Conservation (phyloP, 1,139 yeast species). For the Pneumocystis wakefieldiae region DNA sequence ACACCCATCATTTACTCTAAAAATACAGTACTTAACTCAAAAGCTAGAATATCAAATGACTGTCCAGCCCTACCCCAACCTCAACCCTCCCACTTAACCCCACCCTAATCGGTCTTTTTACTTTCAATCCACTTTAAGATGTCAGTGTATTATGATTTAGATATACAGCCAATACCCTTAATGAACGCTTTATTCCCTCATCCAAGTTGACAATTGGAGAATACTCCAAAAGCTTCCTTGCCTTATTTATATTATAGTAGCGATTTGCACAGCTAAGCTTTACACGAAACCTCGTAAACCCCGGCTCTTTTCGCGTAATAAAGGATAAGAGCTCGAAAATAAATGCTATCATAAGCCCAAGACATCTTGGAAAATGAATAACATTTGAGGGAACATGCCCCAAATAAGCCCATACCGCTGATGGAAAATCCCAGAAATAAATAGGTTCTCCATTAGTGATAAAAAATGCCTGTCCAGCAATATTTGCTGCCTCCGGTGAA, state of each 20-base stretch:
- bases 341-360: slow-evolving; percentile 71
- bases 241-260: slow-evolving; percentile 83
- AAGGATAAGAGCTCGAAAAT: slow-evolving; percentile 44
- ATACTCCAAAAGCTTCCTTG: slow-evolving; percentile 63
- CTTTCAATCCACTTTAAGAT: slow-evolving; percentile 29
- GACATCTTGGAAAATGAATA: slow-evolving; percentile 52
- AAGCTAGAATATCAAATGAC: too few species aligned
- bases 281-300: slow-evolving; percentile 92
- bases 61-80: too few species aligned
- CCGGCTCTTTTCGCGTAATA: slow-evolving; percentile 61
- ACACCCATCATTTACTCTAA: too few species aligned
- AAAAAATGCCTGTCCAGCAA: slow-evolving; percentile 79
- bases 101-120: neutral
- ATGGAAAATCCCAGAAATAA: slow-evolving; percentile 92
- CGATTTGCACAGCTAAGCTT: slow-evolving; percentile 87
- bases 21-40: neutral
- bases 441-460: slow-evolving; percentile 89
- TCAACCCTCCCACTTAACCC: too few species aligned
- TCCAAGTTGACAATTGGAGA: slow-evolving; percentile 67
- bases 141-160: neutral
- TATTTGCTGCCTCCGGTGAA: slow-evolving; percentile 23
- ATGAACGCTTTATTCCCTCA: slow-evolving; percentile 64
- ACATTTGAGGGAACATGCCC: slow-evolving; percentile 62
- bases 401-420: slow-evolving; percentile 83
- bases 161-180: slow-evolving; percentile 52